Evolutionary conservation across 139 green algal species (phyloP), one percentile per base, ranked within the genome.

Genomic region (Eudorina sp.): DNA sequence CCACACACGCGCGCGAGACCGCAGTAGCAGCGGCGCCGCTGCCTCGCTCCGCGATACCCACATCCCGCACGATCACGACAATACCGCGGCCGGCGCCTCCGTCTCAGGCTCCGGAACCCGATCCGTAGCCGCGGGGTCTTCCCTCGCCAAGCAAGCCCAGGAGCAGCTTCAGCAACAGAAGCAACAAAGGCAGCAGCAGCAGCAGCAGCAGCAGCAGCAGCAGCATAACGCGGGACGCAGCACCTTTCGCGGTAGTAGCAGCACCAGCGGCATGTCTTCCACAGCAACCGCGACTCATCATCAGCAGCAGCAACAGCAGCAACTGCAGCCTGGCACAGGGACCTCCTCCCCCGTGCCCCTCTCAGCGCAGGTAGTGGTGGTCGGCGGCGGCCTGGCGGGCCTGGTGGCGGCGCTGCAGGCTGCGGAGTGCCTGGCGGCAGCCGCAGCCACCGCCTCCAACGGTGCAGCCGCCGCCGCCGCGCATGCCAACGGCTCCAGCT

Each of bases 371-470:
- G 68, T 88, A 21, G 68, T 88, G 36, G 83, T 88, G 51, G 83
- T 88, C 36, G 83, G 83, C 16, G 83, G 83, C 25, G 83, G 83
- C 6, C 68, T 88, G 58, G 83, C 83, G 21, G 83, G 83, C n/a
- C 68, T 88, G 6, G 45, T 55, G 9, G 83, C 83, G 34, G 83
- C 83, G n/a, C 68, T 88, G 34, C 38, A 55, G 31, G 83, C 83
- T 16, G 83, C 83, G 3, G 81, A 78, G 45, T 78, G 64, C 62
- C 9, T 87, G 45, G 77, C 36, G 19, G 40, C 70, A 55, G 70
- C 38, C 1, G 70, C 70, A 41, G 38, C 23, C 25, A 45, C 45
- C 3, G 73, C 48, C n/a, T 29, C n/a, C 73, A 8, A 2, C 31
- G n/a, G 29, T 29, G 13, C 45, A 14, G 11, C 34, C 45, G 9